A percentile compares a stretch with the other conserved stretches of the same genome.
Conservation (phyloP, 352 stramenopile species). For the Elongisporangium undulatum region DNA sequence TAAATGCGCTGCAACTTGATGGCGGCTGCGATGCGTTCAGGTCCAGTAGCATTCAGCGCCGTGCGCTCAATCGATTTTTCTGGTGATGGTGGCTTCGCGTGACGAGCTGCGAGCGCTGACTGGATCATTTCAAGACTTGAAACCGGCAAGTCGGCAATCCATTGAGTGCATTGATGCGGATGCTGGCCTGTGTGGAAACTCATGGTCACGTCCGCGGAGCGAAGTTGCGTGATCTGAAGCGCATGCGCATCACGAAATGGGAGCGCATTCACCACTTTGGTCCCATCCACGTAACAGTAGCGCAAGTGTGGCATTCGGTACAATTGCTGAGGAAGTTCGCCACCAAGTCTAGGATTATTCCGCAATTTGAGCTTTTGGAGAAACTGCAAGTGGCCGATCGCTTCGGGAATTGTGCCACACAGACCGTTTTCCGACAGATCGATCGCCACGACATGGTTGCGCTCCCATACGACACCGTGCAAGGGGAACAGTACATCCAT, state of each 20-base stretch:
- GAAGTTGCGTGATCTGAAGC: conserved; percentile 58
- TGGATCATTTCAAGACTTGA: conserved; percentile 54
- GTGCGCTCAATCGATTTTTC: conserved; percentile 23
- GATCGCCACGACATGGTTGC: conserved; percentile 54
- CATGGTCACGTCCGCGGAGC: conserved; percentile 28
- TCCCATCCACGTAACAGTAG: conserved; percentile 67
- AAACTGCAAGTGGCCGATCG: conserved; percentile 36
- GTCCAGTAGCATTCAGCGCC: conserved; percentile 53
- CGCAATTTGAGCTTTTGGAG: conserved; percentile 55
- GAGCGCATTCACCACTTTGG: conserved; percentile 32
- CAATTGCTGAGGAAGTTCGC: conserved; percentile 15
- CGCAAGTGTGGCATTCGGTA: conserved; percentile 44
- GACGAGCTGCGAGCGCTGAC: conserved; percentile 34
- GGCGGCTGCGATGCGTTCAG: conserved; percentile 50
- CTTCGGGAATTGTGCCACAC: conserved; percentile 30
- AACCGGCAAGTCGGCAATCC: conserved; percentile 50
- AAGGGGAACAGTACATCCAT: conserved; percentile 36
- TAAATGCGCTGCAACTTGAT: conserved; percentile 71
- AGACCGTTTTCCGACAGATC: conserved; percentile 51
- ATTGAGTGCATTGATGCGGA: conserved; percentile 20
- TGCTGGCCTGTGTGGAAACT: conserved; percentile 33
- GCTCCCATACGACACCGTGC: conserved; percentile 45
- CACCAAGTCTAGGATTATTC: conserved; percentile 41
- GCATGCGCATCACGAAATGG: conserved; percentile 41
- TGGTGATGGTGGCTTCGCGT: conserved; percentile 15